phyloP scores from a whole-genome alignment of 2,329 filamentous ascomycete genomes.

The Neospermospora avenae region DNA sequence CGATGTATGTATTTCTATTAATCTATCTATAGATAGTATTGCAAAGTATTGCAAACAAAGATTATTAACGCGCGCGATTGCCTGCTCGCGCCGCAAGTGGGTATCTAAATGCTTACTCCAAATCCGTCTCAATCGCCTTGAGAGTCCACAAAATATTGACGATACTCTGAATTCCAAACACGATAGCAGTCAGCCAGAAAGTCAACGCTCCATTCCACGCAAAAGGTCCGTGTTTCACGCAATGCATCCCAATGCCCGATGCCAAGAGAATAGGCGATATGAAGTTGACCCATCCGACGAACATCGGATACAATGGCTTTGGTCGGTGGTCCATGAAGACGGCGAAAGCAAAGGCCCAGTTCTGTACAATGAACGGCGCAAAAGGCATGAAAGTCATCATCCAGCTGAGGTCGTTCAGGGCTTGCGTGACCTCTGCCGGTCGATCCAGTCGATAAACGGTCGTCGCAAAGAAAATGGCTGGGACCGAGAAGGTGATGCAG shows the following conservation, averaged over 20 bases:
- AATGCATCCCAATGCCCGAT: slow-evolving; percentile 6
- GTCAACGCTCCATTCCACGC: slow-evolving; percentile 16
- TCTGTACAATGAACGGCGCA: slow-evolving; percentile 8
- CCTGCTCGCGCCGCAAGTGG: neutral
- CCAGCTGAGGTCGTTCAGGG: slow-evolving; percentile 24
- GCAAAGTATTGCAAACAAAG: neutral
- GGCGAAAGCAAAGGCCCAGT: slow-evolving; percentile 7
- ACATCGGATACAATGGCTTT: slow-evolving; percentile 9
- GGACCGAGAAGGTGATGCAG: slow-evolving; percentile 21
- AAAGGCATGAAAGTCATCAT: slow-evolving; percentile 11
- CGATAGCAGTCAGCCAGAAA: slow-evolving; percentile 10
- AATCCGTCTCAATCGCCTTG: neutral
- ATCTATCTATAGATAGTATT: no score
- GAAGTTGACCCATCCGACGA: slow-evolving; percentile 4
- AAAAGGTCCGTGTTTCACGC: slow-evolving; percentile 5
- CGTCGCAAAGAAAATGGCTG: slow-evolving; percentile 25
- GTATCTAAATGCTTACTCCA: neutral
- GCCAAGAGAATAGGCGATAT: slow-evolving; percentile 2
- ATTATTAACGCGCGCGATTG: neutral
- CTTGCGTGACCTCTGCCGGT: slow-evolving; percentile 25
- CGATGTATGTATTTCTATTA: no score
- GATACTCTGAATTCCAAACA: neutral
- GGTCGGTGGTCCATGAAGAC: slow-evolving; percentile 6
- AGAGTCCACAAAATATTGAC: neutral
- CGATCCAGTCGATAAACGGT: slow-evolving; percentile 26